Evolutionary conservation across 2,329 filamentous ascomycete species (phyloP).

Genomic region (Exophiala sp.): DNA sequence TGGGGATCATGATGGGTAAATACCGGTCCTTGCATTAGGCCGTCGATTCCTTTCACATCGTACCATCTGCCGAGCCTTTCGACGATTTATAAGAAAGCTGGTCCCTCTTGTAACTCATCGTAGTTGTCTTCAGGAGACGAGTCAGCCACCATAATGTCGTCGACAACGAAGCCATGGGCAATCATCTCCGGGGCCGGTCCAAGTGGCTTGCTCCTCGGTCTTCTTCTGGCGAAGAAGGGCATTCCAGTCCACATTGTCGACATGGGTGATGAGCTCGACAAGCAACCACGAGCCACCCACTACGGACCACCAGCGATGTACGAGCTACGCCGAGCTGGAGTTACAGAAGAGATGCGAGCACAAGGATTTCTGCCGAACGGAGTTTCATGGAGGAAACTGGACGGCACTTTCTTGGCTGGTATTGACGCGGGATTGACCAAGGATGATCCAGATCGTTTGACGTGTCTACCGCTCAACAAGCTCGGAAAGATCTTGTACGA

Average conservation of each 20-base stretch:
- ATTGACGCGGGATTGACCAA: conserved; percentile 33
- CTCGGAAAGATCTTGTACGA: conserved; percentile 42
- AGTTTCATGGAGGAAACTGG: conserved; percentile 46
- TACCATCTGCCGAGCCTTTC: background rate
- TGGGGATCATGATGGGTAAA: background rate
- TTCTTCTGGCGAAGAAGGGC: conserved; percentile 33
- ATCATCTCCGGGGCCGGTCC: conserved; percentile 36
- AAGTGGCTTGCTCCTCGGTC: conserved; percentile 32
- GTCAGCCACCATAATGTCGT: background rate
- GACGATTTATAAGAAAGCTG: too few relatives aligned
- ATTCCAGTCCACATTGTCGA: conserved; percentile 46
- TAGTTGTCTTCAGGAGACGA: background rate
- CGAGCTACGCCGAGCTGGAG: conserved; percentile 56
- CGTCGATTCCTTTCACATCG: background rate
- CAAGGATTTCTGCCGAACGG: conserved; percentile 42
- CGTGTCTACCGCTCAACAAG: conserved; percentile 44
- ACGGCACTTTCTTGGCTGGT: conserved; percentile 34
- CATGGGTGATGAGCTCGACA: conserved; percentile 52
- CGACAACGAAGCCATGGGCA: conserved; percentile 12
- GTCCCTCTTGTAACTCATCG: background rate
- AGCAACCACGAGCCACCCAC: conserved; percentile 62
- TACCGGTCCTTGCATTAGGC: background rate
- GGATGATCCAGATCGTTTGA: conserved; percentile 37
- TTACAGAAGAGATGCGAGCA: conserved; percentile 50
- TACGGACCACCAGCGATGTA: conserved; percentile 58